A percentile compares a stretch with the other conserved stretches of the same genome.
phyloP scores from a whole-genome alignment of 2,329 filamentous ascomycete genomes.

The Pyrenophora teres region DNA sequence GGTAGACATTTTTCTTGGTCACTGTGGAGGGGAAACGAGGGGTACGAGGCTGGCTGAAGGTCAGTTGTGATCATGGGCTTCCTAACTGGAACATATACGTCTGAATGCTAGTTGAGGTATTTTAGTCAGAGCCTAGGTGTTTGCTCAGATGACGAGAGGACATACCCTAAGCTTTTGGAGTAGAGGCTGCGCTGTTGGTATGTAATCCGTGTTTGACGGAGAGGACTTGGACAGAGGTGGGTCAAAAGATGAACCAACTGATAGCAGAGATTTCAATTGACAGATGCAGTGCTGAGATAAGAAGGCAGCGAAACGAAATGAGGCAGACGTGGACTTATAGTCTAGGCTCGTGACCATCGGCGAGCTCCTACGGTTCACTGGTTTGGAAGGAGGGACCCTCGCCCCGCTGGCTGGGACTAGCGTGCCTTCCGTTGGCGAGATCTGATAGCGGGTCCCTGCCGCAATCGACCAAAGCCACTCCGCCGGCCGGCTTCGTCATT shows the following conservation, averaged over 20 bases:
- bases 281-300: constrained; percentile 25
- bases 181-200: constrained; percentile 3
- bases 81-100: not conserved
- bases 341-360: constrained; percentile 44
- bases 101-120: not conserved
- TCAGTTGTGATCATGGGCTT: constrained; percentile 3
- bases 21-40: not conserved
- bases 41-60: constrained; percentile 7
- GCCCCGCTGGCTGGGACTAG: constrained; percentile 29
- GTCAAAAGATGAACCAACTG: constrained; percentile 15
- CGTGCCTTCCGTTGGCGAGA: constrained; percentile 14
- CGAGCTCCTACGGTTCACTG: constrained; percentile 31
- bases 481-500: constrained; percentile 25
- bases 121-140: not conserved
- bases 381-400: constrained; percentile 26
- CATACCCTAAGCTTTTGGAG: constrained; percentile 5
- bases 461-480: constrained; percentile 19
- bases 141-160: not conserved
- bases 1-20: constrained; percentile 29
- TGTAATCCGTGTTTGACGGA: constrained; percentile 9
- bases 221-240: constrained; percentile 18
- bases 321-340: constrained; percentile 20
- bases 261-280: constrained; percentile 16
- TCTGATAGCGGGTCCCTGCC: constrained; percentile 23
- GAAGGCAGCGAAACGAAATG: constrained; percentile 22